Evolutionary conservation across 495 filamentous ascomycete genomes (phyloP).

Genomic region (Letharia columbiana): DNA sequence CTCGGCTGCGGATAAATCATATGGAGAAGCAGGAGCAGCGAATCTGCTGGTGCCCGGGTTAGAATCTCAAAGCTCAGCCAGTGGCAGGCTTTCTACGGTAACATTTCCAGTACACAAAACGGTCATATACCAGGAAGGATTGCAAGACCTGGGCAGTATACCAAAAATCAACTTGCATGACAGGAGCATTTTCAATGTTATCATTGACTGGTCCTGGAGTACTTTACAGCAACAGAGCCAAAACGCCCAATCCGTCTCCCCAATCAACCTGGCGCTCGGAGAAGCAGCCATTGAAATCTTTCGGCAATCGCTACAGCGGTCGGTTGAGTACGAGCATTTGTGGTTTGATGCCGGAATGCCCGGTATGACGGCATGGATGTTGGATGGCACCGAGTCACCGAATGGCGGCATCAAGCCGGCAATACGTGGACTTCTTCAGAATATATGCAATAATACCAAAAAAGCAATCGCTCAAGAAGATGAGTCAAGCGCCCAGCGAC

Average conservation of each 20-base stretch:
- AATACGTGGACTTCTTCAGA: conserved; percentile 55
- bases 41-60: conserved; percentile 64
- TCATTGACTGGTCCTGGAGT: conserved; percentile 41
- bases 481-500: conserved; percentile 31
- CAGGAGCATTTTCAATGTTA: conserved; percentile 42
- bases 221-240: conserved; percentile 21
- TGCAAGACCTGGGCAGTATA: conserved; percentile 45
- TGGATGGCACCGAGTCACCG: conserved; percentile 37
- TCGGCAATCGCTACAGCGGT: conserved; percentile 58
- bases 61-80: conserved; percentile 53
- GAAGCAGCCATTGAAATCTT: conserved; percentile 54
- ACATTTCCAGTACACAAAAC: conserved; percentile 81
- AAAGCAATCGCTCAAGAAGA: conserved; percentile 46
- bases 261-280: conserved; percentile 49
- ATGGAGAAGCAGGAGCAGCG: conserved; percentile 37
- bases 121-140: conserved; percentile 63
- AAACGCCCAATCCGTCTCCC: conserved; percentile 26
- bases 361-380: conserved; percentile 59
- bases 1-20: conserved; percentile 33
- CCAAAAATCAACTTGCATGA: conserved; percentile 37
- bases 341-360: conserved; percentile 67
- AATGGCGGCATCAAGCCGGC: conserved; percentile 48
- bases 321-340: conserved; percentile 57
- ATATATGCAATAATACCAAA: conserved; percentile 52
- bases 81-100: conserved; percentile 52